Percentiles rank a stretch among this genome's conserved stretches.
Conservation (phyloP, 2,329 filamentous ascomycete species). For the Sodiomyces alkalinus region DNA sequence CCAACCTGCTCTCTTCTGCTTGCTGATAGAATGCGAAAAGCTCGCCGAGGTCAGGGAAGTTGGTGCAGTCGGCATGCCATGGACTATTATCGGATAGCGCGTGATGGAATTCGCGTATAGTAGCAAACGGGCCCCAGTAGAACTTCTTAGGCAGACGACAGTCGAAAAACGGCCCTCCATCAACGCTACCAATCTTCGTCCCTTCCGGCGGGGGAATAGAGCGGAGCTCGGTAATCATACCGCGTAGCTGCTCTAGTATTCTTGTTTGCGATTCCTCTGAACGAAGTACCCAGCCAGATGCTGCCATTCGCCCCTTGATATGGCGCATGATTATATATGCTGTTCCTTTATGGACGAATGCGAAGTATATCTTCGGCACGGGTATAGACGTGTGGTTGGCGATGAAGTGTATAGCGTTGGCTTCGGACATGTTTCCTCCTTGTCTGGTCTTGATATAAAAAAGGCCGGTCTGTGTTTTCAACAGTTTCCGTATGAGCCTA, state of each 20-base stretch:
- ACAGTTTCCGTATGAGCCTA: constrained; percentile 2
- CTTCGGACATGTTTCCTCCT: constrained; percentile 13
- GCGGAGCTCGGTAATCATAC: constrained; percentile 9
- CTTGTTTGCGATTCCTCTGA: constrained; percentile 7
- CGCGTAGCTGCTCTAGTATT: constrained; percentile 10
- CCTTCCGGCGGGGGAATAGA: constrained; percentile 3
- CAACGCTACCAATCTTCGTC: constrained; percentile 5
- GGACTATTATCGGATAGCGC: constrained; percentile 6
- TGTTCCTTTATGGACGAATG: constrained; percentile 18
- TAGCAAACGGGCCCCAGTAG: constrained; percentile 13
- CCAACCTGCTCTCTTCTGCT: constrained; percentile 6
- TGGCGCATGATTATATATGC: constrained; percentile 27
- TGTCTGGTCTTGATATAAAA: neutral
- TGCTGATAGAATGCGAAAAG: constrained; percentile 2
- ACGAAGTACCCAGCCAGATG: constrained; percentile 5
- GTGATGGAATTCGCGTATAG: constrained; percentile 12
- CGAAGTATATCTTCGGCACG: constrained; percentile 25
- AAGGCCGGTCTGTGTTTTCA: neutral
- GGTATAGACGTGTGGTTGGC: constrained; percentile 24
- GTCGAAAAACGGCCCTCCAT: constrained; percentile 11
- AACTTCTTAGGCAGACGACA: constrained; percentile 8
- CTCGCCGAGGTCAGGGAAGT: constrained; percentile 1
- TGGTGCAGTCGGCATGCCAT: neutral
- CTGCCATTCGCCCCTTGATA: constrained; percentile 13
- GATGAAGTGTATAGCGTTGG: constrained; percentile 23